Evolutionary conservation across 2,329 filamentous ascomycete species (phyloP), one percentile per base, ranked within the genome.

Genomic region (Cyclaneusma minus): DNA sequence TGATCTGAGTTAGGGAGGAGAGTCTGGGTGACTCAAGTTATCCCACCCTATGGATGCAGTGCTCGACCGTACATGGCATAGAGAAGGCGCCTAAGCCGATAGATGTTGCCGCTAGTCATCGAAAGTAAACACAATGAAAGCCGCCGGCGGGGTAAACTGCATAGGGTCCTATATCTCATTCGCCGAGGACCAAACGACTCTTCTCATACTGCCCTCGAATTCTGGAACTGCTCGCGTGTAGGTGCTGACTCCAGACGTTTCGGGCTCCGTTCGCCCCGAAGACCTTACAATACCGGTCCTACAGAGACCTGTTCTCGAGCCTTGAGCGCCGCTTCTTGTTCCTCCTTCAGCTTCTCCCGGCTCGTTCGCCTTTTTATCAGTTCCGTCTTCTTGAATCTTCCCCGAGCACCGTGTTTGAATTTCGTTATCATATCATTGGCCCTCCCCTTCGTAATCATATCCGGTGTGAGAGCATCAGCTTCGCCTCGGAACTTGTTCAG

Each of bases 361-460:
- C 56, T 50, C 18, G 46, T 52, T 27, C 61, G 62, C 22, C 58
- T 64, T 45, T 63, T 70, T 28, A 61, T 54, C 0, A 53, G 56
- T 41, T 64, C 59, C 30, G 67, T 51, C 17, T 43, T 58, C 14
- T 59, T 55, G 45, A 65, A 83, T 54, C 54, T 68, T 35, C 52
- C 79, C 49, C 58, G 68, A 1, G 80, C 82, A 1, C 87, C 87
- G 45, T 89, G 79, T 48, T 77, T 87, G 34, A 93, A 46, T 50
- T 92, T 91, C 6, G 82, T 91, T 36, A 95, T 92, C 77, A 92
- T 85, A 47, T 94, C 85, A 4, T 65, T 65, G 4, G 84, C 85
- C 45, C 70, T 71, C 6, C 87, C 87, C 44, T 85, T 89, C 9
- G 67, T 84, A 31, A 92, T 41, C 15, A 72, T 62, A 0, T 54